Percentiles rank a stretch among this genome's conserved stretches.
Conservation (phyloP, 2,329 filamentous ascomycete genomes). For the Fusarium mundagurra region DNA sequence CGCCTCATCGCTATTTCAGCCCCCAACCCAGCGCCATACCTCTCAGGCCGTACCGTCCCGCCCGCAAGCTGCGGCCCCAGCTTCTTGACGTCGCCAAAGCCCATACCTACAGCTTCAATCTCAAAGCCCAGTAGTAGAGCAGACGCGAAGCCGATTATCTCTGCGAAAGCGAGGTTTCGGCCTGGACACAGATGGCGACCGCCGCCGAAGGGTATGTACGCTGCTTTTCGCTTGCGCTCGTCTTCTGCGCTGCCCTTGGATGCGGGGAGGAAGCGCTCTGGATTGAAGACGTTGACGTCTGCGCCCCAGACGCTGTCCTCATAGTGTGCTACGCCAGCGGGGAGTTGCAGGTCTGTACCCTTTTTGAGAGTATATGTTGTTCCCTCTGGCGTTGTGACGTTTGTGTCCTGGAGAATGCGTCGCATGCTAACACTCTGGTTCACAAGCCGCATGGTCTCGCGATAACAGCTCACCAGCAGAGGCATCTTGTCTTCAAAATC, state of each 20-base stretch:
- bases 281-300: constrained; percentile 33
- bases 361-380: constrained; percentile 45
- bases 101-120: constrained; percentile 31
- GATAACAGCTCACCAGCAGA: constrained; percentile 55
- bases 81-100: constrained; percentile 32
- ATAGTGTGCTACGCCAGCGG: constrained; percentile 39
- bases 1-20: constrained; percentile 16
- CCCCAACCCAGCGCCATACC: constrained; percentile 29
- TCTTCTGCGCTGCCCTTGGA: neutral
- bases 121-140: constrained; percentile 47
- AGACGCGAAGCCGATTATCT: constrained; percentile 46
- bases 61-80: constrained; percentile 24
- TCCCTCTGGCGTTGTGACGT: constrained; percentile 43
- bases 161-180: constrained; percentile 47
- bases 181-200: constrained; percentile 49
- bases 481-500: constrained; percentile 52
- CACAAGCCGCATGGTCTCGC: constrained; percentile 56
- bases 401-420: constrained; percentile 53
- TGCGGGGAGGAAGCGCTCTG: constrained; percentile 37
- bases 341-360: constrained; percentile 44
- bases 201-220: constrained; percentile 47
- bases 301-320: constrained; percentile 38
- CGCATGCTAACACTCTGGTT: constrained; percentile 53
- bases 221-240: constrained; percentile 33
- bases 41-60: constrained; percentile 30